Base-by-base conservation (phyloP, 2,329 filamentous ascomycete species). In the Gnomoniopsis smithogilvyi region DNA sequence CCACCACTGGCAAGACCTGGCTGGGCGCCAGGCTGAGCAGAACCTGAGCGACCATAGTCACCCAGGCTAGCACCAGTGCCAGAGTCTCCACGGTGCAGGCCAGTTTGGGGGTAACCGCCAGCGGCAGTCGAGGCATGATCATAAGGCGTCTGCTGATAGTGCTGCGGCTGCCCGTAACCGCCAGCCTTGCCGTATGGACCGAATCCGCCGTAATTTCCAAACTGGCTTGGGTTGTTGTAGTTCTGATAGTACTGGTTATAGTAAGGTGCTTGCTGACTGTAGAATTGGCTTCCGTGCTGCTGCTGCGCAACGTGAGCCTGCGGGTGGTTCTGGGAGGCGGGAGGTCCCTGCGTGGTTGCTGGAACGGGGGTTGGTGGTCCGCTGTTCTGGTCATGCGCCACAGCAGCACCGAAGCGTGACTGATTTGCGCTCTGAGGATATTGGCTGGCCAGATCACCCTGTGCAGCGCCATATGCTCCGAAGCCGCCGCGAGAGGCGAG, bases 301-400 rank as follows among this genome's bases (percentile, higher is more conserved):
- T 73, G 70, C 56, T 73, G 75, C 60, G 76, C 74, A 50, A 70
- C 65, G 56, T 73, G 73, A 2, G 73, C 69, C 62, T 78, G 76
- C 2, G 71, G 68, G 63, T 74, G 74, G 56, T 59, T 64, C 34
- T 69, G 64, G 57, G 61, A 62, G 66, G 70, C 43, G 58, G 69
- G 66, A 66, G 68, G 82, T 50, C 75, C 76, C 69, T 84, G 82
- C 12, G 77, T 76, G 45, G 88, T 81, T 19, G 46, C 36, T 30
- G 93, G 92, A 76, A 96, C 95, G 38, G 94, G 93, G 2, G 93
- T 97, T 68, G 89, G 94, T 73, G 95, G 89, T 48, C 92, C 94
- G 71, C 92, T 96, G 77, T 89, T 92, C 68, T 92, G 90, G 62
- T 84, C 83, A 57, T 96, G 92, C 63, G 85, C 80, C 61, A 81